Percentiles rank a stretch among this genome's conserved stretches.
Evolutionary conservation across 2,329 filamentous ascomycete genomes (phyloP).

Genomic region (Trichoderma aggressivum): DNA sequence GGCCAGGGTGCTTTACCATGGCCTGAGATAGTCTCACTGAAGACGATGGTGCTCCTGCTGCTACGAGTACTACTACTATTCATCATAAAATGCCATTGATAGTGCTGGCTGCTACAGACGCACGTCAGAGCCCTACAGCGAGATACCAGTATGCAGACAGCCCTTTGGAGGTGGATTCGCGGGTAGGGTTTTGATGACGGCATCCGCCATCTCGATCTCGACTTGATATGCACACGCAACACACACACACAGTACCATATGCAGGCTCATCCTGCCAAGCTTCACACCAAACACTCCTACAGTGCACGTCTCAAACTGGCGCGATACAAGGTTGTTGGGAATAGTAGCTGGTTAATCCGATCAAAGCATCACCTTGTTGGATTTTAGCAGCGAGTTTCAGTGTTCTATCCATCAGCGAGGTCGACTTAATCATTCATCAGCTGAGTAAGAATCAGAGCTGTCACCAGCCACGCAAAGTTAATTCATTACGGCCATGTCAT

Average conservation of each 20-base stretch:
- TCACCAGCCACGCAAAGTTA: constrained; percentile 14
- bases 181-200: background rate
- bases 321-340: background rate
- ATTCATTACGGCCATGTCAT: background rate
- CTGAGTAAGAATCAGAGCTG: constrained; percentile 12
- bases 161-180: background rate
- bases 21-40: too few species aligned
- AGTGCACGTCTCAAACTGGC: background rate
- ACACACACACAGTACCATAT: background rate
- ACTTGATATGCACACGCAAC: background rate
- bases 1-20: background rate
- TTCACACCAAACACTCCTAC: background rate
- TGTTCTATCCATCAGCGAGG: background rate
- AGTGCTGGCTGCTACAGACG: background rate
- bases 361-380: background rate
- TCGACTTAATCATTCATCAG: background rate
- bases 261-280: background rate
- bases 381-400: background rate
- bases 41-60: too few species aligned
- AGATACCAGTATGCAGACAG: background rate
- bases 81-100: background rate
- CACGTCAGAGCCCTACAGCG: background rate
- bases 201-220: background rate
- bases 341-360: background rate
- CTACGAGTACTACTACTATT: background rate